Conservation (phyloP, 2,329 filamentous ascomycete genomes). For the Metarhizium album region DNA sequence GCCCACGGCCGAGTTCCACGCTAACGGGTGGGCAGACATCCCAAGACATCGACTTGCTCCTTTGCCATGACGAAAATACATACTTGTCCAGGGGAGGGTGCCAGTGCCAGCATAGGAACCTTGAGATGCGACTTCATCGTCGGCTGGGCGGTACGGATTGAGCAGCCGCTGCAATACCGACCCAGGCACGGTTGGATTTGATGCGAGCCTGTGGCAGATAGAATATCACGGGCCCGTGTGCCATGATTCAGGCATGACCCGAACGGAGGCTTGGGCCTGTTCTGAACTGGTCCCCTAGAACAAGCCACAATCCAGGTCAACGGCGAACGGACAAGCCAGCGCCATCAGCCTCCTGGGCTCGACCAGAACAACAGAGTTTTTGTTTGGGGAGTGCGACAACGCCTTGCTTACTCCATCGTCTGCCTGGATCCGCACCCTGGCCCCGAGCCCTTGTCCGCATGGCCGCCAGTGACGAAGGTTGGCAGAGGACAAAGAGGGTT, state of each 20-base stretch:
- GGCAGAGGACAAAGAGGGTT: constrained; percentile 1
- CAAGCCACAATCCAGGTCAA: background rate
- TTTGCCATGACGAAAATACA: background rate
- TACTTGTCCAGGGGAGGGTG: background rate
- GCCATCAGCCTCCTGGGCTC: background rate
- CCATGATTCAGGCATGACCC: constrained; percentile 4
- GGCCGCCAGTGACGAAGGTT: background rate
- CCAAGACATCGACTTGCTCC: constrained; percentile 2
- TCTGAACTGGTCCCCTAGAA: background rate
- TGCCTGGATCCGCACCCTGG: background rate
- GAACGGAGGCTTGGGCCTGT: background rate
- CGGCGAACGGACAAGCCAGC: background rate
- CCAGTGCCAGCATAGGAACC: background rate
- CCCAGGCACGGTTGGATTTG: constrained; percentile 3
- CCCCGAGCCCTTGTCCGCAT: background rate
- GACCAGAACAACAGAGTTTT: background rate
- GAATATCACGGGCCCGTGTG: constrained; percentile 3
- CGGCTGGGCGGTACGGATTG: background rate
- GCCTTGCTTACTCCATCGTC: background rate
- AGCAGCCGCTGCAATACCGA: background rate
- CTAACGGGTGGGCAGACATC: background rate
- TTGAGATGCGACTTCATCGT: background rate
- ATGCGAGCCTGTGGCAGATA: constrained; percentile 6
- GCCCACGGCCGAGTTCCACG: constrained; percentile 6
- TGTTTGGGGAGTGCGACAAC: background rate